phyloP scores from a whole-genome alignment of 768 basidiomycete genomes.

The Thelephora aurantiotincta region DNA sequence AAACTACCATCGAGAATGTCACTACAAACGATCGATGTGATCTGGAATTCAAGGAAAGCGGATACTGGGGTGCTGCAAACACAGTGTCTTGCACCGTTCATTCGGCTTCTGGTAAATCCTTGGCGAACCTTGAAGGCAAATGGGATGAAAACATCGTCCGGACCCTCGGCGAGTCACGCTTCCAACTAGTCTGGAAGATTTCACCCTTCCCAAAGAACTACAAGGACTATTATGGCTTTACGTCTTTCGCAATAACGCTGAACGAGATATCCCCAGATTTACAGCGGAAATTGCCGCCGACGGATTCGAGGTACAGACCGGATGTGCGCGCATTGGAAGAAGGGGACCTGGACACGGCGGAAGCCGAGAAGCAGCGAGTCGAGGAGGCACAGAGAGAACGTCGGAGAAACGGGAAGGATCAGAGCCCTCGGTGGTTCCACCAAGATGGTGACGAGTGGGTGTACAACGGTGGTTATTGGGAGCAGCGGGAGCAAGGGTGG shows the following conservation, averaged over 20 bases:
- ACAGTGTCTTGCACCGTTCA: constrained; percentile 50
- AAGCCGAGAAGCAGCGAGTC: constrained; percentile 53
- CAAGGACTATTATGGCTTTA: constrained; percentile 71
- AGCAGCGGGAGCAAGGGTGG: constrained; percentile 53
- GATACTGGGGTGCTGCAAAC: constrained; percentile 74
- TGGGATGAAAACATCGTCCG: constrained; percentile 80
- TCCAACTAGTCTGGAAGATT: constrained; percentile 68
- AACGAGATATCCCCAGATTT: constrained; percentile 69
- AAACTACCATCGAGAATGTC: constrained; percentile 60
- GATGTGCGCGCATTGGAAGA: constrained; percentile 77
- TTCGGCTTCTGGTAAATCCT: constrained; percentile 35
- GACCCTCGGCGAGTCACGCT: constrained; percentile 49
- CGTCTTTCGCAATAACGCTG: constrained; percentile 61
- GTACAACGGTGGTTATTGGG: constrained; percentile 78
- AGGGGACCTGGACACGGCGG: constrained; percentile 57
- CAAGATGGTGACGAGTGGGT: constrained; percentile 57
- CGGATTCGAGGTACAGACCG: constrained; percentile 71
- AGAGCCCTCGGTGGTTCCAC: constrained; percentile 63
- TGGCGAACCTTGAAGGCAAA: constrained; percentile 67
- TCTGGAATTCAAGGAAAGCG: constrained; percentile 77
- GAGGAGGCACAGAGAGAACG: constrained; percentile 71
- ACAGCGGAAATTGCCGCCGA: constrained; percentile 49
- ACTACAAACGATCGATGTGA: constrained; percentile 42
- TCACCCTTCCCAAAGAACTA: constrained; percentile 59
- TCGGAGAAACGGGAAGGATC: constrained; percentile 43